Percentiles rank a stretch among this genome's conserved stretches.
Evolutionary conservation across 371 early-diverging fungal genomes (phyloP).

Genomic region (Actinomortierella ambigua): DNA sequence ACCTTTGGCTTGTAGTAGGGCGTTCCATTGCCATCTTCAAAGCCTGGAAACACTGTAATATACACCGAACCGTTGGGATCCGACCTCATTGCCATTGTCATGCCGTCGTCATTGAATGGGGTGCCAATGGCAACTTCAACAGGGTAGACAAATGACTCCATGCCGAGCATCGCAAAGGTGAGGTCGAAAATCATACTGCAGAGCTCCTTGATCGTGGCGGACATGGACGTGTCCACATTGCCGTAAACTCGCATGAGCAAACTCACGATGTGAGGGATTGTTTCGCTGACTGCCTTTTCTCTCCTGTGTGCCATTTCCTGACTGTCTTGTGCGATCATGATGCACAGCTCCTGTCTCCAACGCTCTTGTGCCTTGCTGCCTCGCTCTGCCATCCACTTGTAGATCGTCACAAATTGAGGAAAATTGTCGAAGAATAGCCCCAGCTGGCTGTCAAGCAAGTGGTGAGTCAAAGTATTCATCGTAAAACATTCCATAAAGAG

Average conservation of each 20-base stretch:
- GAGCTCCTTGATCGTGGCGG: slow-evolving; percentile 10
- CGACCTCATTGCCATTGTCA: slow-evolving; percentile 19
- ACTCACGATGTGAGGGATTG: not conserved
- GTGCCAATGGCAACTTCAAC: slow-evolving; percentile 6
- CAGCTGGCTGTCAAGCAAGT: slow-evolving; percentile 9
- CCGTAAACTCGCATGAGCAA: slow-evolving; percentile 13
- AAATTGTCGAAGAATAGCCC: slow-evolving; percentile 15
- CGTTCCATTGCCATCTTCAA: slow-evolving; percentile 5
- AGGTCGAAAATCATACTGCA: slow-evolving; percentile 22
- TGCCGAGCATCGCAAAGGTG: slow-evolving; percentile 23
- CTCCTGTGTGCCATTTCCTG: not conserved
- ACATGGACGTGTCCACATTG: slow-evolving; percentile 7
- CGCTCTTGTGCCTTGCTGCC: slow-evolving; percentile 12
- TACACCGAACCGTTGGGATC: slow-evolving; percentile 17
- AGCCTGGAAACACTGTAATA: slow-evolving; percentile 20
- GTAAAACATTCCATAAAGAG: slow-evolving; percentile 19
- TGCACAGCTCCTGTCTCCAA: slow-evolving; percentile 32
- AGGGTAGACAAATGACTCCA: slow-evolving; percentile 19
- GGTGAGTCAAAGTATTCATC: slow-evolving; percentile 5
- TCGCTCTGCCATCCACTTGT: slow-evolving; percentile 10
- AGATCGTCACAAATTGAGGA: slow-evolving; percentile 2
- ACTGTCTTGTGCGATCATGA: slow-evolving; percentile 7
- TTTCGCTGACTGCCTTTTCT: slow-evolving; percentile 4
- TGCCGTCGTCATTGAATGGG: slow-evolving; percentile 12
- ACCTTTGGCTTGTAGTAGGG: slow-evolving; percentile 18